phyloP scores from a whole-genome alignment of 2,329 filamentous ascomycete genomes.

The Botryotinia globosa region DNA sequence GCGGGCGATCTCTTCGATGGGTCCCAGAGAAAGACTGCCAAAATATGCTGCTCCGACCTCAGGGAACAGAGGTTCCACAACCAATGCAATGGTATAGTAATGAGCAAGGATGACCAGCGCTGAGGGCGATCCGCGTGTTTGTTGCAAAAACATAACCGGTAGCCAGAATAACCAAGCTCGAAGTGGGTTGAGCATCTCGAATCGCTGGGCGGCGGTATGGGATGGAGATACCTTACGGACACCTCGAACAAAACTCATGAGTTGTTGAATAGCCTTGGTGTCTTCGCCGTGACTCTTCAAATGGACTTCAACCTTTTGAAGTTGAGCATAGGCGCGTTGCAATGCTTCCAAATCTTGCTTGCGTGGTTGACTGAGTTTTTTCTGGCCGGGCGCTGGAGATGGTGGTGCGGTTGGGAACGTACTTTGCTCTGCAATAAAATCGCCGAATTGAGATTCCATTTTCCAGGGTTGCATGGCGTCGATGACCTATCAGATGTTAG shows the following conservation, averaged over 20 bases:
- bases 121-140: conserved; percentile 70
- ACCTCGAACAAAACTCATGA: conserved; percentile 70
- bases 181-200: conserved; percentile 83
- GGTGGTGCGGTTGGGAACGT: conserved; percentile 66
- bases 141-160: conserved; percentile 78
- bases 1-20: conserved; percentile 82
- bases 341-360: conserved; percentile 70
- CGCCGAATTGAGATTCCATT: conserved; percentile 80
- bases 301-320: conserved; percentile 65
- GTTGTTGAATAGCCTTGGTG: conserved; percentile 63
- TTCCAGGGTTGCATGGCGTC: conserved; percentile 90
- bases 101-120: conserved; percentile 77
- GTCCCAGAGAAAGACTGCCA: conserved; percentile 72
- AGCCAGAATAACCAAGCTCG: conserved; percentile 96
- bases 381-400: conserved; percentile 60
- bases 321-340: conserved; percentile 62
- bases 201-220: conserved; percentile 76
- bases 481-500: conserved; percentile 61
- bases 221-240: conserved; percentile 68
- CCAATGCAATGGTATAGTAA: conserved; percentile 84
- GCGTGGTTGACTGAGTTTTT: conserved; percentile 55
- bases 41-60: conserved; percentile 89
- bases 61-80: conserved; percentile 87
- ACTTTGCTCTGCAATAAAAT: conserved; percentile 78
- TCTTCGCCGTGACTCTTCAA: conserved; percentile 69